A percentile compares a stretch with the other conserved stretches of the same genome.
Evolutionary conservation across 2,329 filamentous ascomycete genomes (phyloP).

Genomic region (Blastomyces parvus): DNA sequence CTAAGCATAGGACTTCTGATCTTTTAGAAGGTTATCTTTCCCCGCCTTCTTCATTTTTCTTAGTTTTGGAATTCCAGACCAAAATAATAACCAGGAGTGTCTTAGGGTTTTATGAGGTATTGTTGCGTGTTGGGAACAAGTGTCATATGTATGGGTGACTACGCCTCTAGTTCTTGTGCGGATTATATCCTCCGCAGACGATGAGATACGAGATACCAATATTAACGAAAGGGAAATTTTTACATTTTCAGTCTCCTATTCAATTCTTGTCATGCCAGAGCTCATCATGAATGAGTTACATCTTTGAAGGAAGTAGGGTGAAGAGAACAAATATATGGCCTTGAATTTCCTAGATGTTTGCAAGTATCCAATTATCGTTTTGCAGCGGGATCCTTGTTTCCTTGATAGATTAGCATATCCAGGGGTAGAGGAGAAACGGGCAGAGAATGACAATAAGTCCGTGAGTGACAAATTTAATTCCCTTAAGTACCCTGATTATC

Average conservation of each 20-base stretch:
- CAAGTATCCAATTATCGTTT: no score
- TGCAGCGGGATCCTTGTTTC: no score
- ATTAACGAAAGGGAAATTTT: not conserved
- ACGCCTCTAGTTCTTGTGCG: not conserved
- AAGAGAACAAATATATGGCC: not conserved
- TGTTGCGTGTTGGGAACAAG: not conserved
- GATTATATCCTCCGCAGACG: not conserved
- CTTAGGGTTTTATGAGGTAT: not conserved
- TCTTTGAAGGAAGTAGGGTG: not conserved
- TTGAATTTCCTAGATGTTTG: no score
- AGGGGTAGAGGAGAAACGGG: not conserved
- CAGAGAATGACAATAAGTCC: no score
- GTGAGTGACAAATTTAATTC: not conserved
- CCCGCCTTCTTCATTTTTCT: not conserved
- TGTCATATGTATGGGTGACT: not conserved
- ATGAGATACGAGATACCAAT: not conserved
- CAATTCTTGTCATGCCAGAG: not conserved
- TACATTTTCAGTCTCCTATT: not conserved
- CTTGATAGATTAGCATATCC: not conserved
- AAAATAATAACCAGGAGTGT: not conserved
- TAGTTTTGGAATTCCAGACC: not conserved
- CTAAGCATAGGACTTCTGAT: not conserved
- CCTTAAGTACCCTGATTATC: not conserved
- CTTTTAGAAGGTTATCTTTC: slow-evolving; percentile 1
- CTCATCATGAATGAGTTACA: not conserved